phyloP scores from a whole-genome alignment of 148 eudicot genomes.

The Nepenthes gracilis region DNA sequence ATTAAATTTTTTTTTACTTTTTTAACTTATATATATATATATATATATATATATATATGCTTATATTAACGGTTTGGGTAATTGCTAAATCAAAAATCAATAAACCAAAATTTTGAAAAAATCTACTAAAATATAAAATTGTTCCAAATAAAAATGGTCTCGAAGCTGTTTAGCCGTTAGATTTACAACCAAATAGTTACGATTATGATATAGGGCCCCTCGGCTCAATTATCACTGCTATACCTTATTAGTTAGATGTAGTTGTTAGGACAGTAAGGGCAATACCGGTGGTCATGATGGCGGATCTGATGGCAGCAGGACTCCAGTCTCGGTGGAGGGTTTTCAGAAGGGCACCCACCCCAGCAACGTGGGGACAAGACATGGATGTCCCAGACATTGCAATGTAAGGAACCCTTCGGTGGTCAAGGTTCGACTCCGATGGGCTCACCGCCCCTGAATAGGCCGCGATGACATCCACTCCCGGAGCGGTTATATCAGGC shows the following conservation, averaged over 20 bases:
- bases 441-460: slow-evolving; percentile 28
- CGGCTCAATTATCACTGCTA: no score
- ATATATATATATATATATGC: no score
- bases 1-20: no score
- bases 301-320: slow-evolving; percentile 54
- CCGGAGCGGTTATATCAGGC: slow-evolving; percentile 83
- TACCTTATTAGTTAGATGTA: no score
- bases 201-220: no score
- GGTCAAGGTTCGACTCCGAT: slow-evolving; percentile 13
- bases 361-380: slow-evolving; percentile 71
- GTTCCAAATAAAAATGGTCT: not conserved
- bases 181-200: no score
- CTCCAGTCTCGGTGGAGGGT: slow-evolving; percentile 51
- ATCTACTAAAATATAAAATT: not conserved
- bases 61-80: no score
- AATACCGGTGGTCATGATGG: slow-evolving; percentile 67
- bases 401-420: slow-evolving; percentile 16
- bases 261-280: not conserved
- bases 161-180: no score
- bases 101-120: not conserved
- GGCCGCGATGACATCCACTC: slow-evolving; percentile 60
- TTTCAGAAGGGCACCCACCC: slow-evolving; percentile 49
- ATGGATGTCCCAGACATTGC: slow-evolving; percentile 53
- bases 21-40: no score
- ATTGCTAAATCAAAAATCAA: no score